These are phyloP conservation scores for Bothriochloa decipiens DNA, from an alignment of 176 grass and related monocot genomes.

Conservation along the genomic window DNA sequence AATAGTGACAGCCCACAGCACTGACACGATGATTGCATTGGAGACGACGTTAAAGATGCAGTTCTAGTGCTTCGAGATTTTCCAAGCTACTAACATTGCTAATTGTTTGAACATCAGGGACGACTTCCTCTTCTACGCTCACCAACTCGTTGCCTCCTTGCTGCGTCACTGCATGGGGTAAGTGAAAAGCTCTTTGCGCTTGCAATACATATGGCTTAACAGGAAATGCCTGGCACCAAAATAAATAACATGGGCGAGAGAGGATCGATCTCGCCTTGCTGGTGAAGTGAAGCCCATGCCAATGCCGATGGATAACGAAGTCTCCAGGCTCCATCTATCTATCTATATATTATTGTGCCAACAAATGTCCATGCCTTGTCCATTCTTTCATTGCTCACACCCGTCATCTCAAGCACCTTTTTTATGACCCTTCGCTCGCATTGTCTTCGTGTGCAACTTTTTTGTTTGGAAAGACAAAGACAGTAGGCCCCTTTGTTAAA, in stretches of 20 bases:
- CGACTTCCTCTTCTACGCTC: too few species aligned
- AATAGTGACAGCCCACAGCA: too few species aligned
- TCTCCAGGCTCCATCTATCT: background rate
- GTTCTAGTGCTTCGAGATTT: too few species aligned
- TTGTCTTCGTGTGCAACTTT: background rate
- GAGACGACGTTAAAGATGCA: too few species aligned
- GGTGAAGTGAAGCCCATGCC: background rate
- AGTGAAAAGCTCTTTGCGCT: too few species aligned
- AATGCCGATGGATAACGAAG: background rate
- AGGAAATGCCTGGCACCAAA: background rate
- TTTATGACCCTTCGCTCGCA: background rate
- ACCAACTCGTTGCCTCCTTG: too few species aligned
- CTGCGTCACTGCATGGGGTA: too few species aligned
- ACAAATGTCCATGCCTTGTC: background rate
- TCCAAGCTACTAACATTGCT: too few species aligned
- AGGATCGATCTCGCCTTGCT: background rate
- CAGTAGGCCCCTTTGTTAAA: background rate
- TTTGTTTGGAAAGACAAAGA: background rate
- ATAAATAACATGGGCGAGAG: background rate
- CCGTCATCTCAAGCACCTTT: background rate
- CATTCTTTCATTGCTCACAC: background rate
- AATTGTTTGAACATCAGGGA: too few species aligned
- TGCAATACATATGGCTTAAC: too few species aligned
- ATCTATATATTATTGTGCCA: background rate
- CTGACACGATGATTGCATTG: too few species aligned